These are phyloP conservation scores for Termitomyces bulborhizus DNA, from an alignment of 768 basidiomycete species.

Conservation along the genomic window DNA sequence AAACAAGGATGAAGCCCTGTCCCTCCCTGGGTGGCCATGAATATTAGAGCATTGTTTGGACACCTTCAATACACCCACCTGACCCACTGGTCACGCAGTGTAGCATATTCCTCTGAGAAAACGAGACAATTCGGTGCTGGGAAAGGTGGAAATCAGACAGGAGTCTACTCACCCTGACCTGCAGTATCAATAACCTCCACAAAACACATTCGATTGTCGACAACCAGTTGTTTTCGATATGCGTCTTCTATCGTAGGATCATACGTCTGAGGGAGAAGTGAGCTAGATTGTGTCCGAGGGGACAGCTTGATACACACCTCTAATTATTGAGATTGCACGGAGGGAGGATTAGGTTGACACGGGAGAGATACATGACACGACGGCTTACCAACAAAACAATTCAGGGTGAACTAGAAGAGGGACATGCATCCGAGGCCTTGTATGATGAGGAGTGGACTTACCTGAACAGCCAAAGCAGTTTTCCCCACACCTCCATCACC, in stretches of 20 bases:
- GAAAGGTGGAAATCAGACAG: conserved; percentile 2
- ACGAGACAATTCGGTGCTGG: conserved; percentile 13
- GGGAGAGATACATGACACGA: conserved; percentile 9
- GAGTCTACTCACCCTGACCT: conserved; percentile 72
- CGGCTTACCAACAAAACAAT: conserved; percentile 88
- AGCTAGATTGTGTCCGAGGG: conserved; percentile 8
- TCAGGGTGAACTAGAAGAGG: conserved; percentile 75
- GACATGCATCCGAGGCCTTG: conserved; percentile 6
- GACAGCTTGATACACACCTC: conserved; percentile 40
- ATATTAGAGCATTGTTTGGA: conserved; percentile 2
- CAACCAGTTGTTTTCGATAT: conserved; percentile 90
- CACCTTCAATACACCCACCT: conserved; percentile 44
- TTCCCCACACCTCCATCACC: conserved; percentile 98
- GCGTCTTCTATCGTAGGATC: conserved; percentile 99
- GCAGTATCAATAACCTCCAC: conserved; percentile 97
- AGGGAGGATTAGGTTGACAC: conserved; percentile 1
- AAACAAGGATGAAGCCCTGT: conserved; percentile 96
- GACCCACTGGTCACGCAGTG: conserved; percentile 96
- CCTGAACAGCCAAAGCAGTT: conserved; percentile 94
- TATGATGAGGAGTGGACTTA: conserved; percentile 28
- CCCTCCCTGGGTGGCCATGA: conserved; percentile 60
- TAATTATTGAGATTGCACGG: conserved; percentile 18
- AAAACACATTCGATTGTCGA: conserved; percentile 93
- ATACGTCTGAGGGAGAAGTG: conserved; percentile 59
- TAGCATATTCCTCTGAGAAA: conserved; percentile 87